phyloP scores from a whole-genome alignment of 257 asterid genomes.

The Coffea eugenioides region DNA sequence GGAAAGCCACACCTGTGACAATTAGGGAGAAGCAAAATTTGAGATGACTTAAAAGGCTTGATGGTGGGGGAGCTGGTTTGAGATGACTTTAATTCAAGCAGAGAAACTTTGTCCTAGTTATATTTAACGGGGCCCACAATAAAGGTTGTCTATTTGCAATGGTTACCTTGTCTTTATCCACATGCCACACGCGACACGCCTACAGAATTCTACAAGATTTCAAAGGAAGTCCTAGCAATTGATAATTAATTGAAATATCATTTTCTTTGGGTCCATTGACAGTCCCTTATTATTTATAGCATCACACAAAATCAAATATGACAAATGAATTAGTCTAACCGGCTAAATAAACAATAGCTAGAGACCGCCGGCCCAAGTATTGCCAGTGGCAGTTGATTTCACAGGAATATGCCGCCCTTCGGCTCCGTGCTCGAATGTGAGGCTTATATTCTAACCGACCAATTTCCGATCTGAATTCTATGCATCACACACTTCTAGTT shows the following conservation, averaged over 20 bases:
- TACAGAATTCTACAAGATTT: constrained; percentile 11
- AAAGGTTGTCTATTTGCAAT: constrained; percentile 32
- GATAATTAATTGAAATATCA: constrained; percentile 2
- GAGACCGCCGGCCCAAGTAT: background rate
- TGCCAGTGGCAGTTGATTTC: background rate
- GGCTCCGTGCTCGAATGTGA: background rate
- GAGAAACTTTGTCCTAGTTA: constrained; percentile 35
- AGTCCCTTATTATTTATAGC: background rate
- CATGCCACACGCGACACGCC: constrained; percentile 25
- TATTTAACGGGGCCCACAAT: constrained; percentile 42
- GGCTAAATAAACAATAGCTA: background rate
- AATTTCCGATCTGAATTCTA: constrained; percentile 4
- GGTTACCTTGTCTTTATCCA: constrained; percentile 45
- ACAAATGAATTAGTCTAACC: constrained; percentile 18
- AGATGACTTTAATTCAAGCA: constrained; percentile 33
- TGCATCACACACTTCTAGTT: background rate
- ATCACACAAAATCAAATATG: background rate
- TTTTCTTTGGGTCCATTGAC: constrained; percentile 10
- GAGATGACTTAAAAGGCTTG: no score
- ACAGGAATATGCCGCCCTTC: background rate
- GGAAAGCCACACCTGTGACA: no score
- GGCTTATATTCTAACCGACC: constrained; percentile 3
- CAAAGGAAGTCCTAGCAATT: constrained; percentile 1
- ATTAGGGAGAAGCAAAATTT: no score
- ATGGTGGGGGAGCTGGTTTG: no score